phyloP scores from a whole-genome alignment of 768 basidiomycete genomes.

The Pleurotus djamor region DNA sequence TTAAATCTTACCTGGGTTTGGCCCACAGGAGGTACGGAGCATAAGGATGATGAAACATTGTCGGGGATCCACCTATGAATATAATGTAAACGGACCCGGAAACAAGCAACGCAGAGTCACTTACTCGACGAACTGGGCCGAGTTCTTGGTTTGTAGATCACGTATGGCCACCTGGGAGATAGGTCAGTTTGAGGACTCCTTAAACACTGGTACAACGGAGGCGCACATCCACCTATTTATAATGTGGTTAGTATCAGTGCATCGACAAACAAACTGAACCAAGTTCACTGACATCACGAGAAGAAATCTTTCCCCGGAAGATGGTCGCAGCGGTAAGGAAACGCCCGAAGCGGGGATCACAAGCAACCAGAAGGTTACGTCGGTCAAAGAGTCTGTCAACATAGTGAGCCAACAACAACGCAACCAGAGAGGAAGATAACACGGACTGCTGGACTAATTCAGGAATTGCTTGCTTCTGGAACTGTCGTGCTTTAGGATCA shows the following conservation, averaged over 20 bases:
- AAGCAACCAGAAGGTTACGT: constrained; percentile 78
- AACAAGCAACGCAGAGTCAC: too few species aligned
- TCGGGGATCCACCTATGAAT: constrained; percentile 85
- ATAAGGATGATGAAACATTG: constrained; percentile 82
- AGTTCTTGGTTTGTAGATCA: constrained; percentile 76
- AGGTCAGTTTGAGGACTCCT: too few species aligned
- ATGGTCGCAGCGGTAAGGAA: constrained; percentile 88
- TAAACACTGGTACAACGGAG: too few species aligned
- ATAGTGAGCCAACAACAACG: constrained; percentile 1
- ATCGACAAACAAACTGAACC: constrained; percentile 4
- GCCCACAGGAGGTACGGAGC: constrained; percentile 82
- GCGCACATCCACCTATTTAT: constrained; percentile 50
- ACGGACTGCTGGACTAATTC: constrained; percentile 77
- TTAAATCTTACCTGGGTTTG: constrained; percentile 72
- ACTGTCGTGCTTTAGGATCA: constrained; percentile 60
- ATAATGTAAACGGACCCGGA: too few species aligned
- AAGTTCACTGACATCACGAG: constrained; percentile 70
- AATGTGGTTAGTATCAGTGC: constrained; percentile 29
- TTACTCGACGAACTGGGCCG: constrained; percentile 77
- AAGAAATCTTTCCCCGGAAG: constrained; percentile 81
- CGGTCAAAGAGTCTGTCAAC: constrained; percentile 70
- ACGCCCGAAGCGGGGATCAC: constrained; percentile 80
- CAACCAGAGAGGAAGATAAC: background rate
- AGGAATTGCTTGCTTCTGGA: constrained; percentile 55
- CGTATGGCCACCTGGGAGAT: constrained; percentile 68